phyloP scores from a whole-genome alignment of 495 filamentous ascomycete species.

The Talaromyces thailandensis region DNA sequence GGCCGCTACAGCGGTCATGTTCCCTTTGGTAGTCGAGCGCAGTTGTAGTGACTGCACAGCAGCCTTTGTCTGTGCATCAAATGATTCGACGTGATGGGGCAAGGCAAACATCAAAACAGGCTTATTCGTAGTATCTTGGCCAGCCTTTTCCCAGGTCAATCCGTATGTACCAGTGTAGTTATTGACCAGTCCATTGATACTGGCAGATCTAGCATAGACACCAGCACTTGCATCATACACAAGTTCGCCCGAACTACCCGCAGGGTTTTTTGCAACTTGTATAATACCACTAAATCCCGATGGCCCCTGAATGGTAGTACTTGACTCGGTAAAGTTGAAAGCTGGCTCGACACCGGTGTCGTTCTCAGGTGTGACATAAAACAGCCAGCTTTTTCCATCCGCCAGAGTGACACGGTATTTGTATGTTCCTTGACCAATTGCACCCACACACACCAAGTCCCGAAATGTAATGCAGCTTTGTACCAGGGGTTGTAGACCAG shows the following conservation, averaged over 20 bases:
- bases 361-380: conserved; percentile 57
- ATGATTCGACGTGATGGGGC: conserved; percentile 75
- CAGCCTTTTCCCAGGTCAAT: conserved; percentile 60
- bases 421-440: conserved; percentile 53
- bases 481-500: conserved; percentile 56
- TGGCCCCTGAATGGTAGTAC: conserved; percentile 39
- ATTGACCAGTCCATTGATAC: conserved; percentile 52
- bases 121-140: conserved; percentile 33
- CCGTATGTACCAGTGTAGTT: conserved; percentile 59
- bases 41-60: conserved; percentile 53
- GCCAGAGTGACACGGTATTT: conserved; percentile 69
- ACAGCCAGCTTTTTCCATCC: conserved; percentile 66
- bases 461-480: conserved; percentile 67
- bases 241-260: conserved; percentile 49
- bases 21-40: conserved; percentile 80
- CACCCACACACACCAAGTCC: conserved; percentile 48
- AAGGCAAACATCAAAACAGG: conserved; percentile 78
- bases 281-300: conserved; percentile 57
- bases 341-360: conserved; percentile 32
- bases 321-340: conserved; percentile 35
- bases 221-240: conserved; percentile 70
- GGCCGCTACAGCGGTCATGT: conserved; percentile 60
- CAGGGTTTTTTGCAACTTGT: conserved; percentile 70
- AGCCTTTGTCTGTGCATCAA: conserved; percentile 48
- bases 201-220: conserved; percentile 55